Base-by-base conservation (phyloP, 148 eudicot species). In the Cornus florida region DNA sequence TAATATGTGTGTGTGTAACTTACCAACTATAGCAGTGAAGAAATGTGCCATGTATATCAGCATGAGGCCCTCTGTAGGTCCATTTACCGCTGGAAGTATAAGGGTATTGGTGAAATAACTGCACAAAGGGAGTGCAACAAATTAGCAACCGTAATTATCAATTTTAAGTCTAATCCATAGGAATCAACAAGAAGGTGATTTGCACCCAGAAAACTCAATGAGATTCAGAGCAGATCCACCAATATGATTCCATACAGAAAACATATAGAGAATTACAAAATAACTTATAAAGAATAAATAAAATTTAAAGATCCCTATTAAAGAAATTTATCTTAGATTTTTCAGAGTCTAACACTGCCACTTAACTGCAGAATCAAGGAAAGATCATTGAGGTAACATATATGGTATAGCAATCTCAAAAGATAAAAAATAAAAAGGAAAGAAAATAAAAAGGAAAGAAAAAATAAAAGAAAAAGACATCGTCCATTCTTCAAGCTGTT, bases 101-200 rank as follows among this genome's bases (percentile, higher is more conserved):
- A 97, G 91, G 28, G 98, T 94, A 84, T 97, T 92, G 85, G 99
- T 97, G 88, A 97, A 97, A 85, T 80, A 97, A 87, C 99, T 97
- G 92, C 78, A 78, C 10, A 81, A 70, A 35, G 22, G n/a, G 62
- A 71, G 12, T 17, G 22, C 66, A 62, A n/a, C 19, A 62, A 62
- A 62, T 62, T n/a, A 62, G 66, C 23, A 1, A 20, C 66, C 6
- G 20, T 1, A 62, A 62, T 62, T 19, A 17, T 6, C 20, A 13
- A 12, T 11, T 12, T 53, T 53, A 11, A 43, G 1, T 53, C 14
- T 53, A 53, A 53, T n/a, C 22, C 22, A 62, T 6, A 62, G 22
- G 66, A 62, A 62, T 19, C 0, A 62, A 62, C 22, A 5, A 19
- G 7, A 19, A 62, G 20, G 24, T 57, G 23, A 62, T 20, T 20